phyloP scores from a whole-genome alignment of 371 early-diverging fungal species.

The Zychaea mexicana region DNA sequence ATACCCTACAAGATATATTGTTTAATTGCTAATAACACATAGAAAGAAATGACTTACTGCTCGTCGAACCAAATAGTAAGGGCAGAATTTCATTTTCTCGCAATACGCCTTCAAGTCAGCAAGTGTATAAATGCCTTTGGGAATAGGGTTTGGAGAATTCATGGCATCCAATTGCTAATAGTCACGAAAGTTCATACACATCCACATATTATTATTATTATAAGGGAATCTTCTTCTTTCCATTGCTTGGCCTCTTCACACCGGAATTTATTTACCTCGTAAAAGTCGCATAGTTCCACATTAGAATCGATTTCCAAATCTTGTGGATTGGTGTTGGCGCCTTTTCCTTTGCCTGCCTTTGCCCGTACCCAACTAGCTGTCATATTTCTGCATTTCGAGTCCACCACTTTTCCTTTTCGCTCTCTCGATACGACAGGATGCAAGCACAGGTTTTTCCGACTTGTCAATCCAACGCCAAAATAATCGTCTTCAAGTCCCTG shows the following conservation, averaged over 20 bases:
- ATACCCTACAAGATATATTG: neutral
- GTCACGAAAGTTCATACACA: too few species aligned
- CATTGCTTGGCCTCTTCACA: neutral
- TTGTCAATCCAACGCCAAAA: conserved; percentile 94
- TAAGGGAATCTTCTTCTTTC: neutral
- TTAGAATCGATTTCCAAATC: conserved; percentile 39
- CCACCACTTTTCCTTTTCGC: conserved; percentile 85
- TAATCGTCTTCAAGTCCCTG: conserved; percentile 79
- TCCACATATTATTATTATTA: neutral
- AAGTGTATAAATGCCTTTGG: conserved; percentile 95
- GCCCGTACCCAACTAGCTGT: conserved; percentile 96
- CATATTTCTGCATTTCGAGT: conserved; percentile 88
- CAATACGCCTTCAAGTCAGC: conserved; percentile 90
- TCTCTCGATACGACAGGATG: conserved; percentile 87
- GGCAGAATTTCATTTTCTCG: conserved; percentile 81
- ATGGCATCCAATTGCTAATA: conserved; percentile 64
- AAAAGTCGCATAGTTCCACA: conserved; percentile 81
- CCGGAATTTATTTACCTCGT: conserved; percentile 61
- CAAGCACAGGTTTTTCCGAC: conserved; percentile 96
- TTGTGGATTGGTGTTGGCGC: conserved; percentile 27
- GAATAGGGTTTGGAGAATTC: conserved; percentile 73
- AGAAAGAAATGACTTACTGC: conserved; percentile 52
- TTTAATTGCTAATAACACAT: too few species aligned
- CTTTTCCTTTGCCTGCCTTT: conserved; percentile 52
- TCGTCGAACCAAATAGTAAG: conserved; percentile 94